Evolutionary conservation across 306 rosid species (phyloP).

Genomic region (Glycine soja): DNA sequence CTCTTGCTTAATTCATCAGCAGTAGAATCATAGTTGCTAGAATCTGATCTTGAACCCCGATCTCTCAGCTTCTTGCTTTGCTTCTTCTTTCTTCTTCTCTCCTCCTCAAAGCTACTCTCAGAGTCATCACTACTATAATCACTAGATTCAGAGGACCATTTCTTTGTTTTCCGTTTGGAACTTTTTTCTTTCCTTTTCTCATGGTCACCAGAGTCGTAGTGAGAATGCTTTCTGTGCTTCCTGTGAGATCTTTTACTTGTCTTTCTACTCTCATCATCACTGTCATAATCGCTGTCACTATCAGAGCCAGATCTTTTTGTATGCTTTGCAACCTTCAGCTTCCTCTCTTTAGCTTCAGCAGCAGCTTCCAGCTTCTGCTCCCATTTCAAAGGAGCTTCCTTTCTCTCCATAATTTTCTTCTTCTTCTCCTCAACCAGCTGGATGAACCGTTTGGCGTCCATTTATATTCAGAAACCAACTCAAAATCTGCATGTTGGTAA

Average conservation of each 20-base stretch:
- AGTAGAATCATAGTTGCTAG: slow-evolving; percentile 58
- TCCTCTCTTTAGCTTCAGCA: slow-evolving; percentile 74
- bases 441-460: slow-evolving; percentile 88
- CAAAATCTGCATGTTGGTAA: slow-evolving; percentile 82
- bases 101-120: slow-evolving; percentile 60
- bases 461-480: slow-evolving; percentile 65
- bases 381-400: slow-evolving; percentile 97
- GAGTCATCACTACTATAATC: slow-evolving; percentile 57
- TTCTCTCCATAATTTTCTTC: slow-evolving; percentile 88
- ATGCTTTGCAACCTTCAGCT: slow-evolving; percentile 70
- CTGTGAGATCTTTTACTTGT: slow-evolving; percentile 64
- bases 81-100: slow-evolving; percentile 70
- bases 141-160: slow-evolving; percentile 55
- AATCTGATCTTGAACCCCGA: slow-evolving; percentile 59
- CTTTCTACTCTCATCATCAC: slow-evolving; percentile 58
- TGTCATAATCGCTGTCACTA: slow-evolving; percentile 58
- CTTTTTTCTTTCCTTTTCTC: slow-evolving; percentile 70
- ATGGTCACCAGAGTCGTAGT: slow-evolving; percentile 62
- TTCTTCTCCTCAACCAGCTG: slow-evolving; percentile 94
- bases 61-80: slow-evolving; percentile 58
- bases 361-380: slow-evolving; percentile 95
- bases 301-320: slow-evolving; percentile 63
- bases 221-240: slow-evolving; percentile 73
- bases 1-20: slow-evolving; percentile 57
- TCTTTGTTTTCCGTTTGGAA: slow-evolving; percentile 63